Evolutionary conservation across 306 rosid species (phyloP).

Genomic region (Medicago arabica): DNA sequence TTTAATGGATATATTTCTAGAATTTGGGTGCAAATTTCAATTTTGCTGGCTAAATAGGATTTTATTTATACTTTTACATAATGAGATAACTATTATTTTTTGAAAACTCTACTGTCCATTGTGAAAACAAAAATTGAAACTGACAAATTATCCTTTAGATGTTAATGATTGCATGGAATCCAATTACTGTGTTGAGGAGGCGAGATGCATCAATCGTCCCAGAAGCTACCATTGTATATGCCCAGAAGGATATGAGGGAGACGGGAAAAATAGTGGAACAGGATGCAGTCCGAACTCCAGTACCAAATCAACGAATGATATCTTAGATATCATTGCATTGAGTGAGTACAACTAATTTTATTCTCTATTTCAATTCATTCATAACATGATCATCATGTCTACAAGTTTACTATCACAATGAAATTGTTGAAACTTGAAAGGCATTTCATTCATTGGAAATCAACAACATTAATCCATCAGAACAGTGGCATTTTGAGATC

Average conservation of each 20-base stretch:
- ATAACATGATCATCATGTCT: not conserved
- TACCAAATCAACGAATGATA: not conserved
- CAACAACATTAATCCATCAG: not conserved
- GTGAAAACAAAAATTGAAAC: not conserved
- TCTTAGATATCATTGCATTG: conserved; percentile 16
- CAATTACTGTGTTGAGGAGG: not conserved
- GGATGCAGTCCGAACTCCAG: conserved; percentile 17
- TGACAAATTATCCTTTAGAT: not conserved
- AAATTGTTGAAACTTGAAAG: too few species aligned
- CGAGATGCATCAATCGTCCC: not conserved
- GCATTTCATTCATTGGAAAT: too few species aligned
- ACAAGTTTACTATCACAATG: not conserved
- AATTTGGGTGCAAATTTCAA: too few species aligned
- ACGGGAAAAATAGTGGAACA: conserved; percentile 26
- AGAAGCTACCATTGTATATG: conserved; percentile 41
- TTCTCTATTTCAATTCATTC: not conserved
- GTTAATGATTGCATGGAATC: conserved; percentile 7
- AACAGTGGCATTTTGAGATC: not conserved
- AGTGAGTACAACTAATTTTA: conserved; percentile 14
- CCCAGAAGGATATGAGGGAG: conserved; percentile 23
- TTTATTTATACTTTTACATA: too few species aligned
- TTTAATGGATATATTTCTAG: too few species aligned
- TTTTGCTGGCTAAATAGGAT: too few species aligned
- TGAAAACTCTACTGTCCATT: too few species aligned
- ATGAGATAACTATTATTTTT: too few species aligned